Conservation (phyloP, 768 basidiomycete genomes). For the Xanthoconium purpureum region DNA sequence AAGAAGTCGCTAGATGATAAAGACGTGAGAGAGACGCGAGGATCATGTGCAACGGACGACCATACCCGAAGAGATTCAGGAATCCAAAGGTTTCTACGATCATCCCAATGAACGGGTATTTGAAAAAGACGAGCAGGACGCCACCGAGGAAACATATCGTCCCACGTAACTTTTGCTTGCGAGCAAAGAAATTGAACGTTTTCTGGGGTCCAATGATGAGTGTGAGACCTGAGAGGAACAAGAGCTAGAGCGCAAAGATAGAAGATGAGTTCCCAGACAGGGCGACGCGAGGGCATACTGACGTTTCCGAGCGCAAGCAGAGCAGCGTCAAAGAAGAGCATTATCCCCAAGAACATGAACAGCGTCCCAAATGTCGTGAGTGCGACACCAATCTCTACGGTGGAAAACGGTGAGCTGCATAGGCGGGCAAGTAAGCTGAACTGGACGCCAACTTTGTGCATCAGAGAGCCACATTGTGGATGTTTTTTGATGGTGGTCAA, state of each 20-base stretch:
- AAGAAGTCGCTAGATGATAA: slow-evolving; percentile 81
- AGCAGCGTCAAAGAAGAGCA: slow-evolving; percentile 96
- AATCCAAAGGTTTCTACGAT: slow-evolving; percentile 95
- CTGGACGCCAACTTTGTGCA: slow-evolving; percentile 39
- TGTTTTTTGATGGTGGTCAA: slow-evolving; percentile 2
- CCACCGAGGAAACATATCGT: slow-evolving; percentile 86
- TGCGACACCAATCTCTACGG: slow-evolving; percentile 90
- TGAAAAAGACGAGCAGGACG: slow-evolving; percentile 89
- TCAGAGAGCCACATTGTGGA: slow-evolving; percentile 51
- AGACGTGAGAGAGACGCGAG: slow-evolving; percentile 1
- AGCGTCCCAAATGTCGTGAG: slow-evolving; percentile 92
- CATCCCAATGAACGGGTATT: slow-evolving; percentile 93
- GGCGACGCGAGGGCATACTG: slow-evolving; percentile 24
- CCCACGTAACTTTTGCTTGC: slow-evolving; percentile 92
- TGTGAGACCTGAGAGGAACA: slow-evolving; percentile 92
- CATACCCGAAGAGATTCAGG: slow-evolving; percentile 92
- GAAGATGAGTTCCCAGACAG: not conserved
- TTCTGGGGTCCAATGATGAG: slow-evolving; percentile 97
- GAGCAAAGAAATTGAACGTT: slow-evolving; percentile 97
- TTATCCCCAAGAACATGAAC: slow-evolving; percentile 95
- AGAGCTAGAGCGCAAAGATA: slow-evolving; percentile 51
- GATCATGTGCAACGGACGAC: not conserved
- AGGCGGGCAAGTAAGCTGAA: not conserved
- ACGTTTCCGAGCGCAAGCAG: slow-evolving; percentile 97
- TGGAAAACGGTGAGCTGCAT: not conserved